These are phyloP conservation scores for Aspergillus chevalieri DNA, from an alignment of 2,329 filamentous ascomycete genomes.

Conservation along the genomic window DNA sequence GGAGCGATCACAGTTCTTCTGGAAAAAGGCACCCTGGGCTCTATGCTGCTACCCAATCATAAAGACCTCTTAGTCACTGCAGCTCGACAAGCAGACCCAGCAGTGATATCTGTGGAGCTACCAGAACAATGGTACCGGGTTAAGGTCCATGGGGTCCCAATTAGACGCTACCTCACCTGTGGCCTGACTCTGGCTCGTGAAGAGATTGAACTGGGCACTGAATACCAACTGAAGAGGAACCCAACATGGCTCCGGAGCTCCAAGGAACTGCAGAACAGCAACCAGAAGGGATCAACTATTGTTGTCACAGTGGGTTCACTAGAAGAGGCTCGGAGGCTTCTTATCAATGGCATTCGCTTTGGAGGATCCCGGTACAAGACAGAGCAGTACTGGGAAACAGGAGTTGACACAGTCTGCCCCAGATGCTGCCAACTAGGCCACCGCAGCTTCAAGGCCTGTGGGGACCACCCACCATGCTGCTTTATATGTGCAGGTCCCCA, in stretches of 20 bases:
- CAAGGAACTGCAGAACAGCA: neutral
- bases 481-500: no score
- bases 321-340: no score
- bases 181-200: neutral
- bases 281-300: no score
- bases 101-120: neutral
- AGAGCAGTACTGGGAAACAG: no score
- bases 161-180: neutral
- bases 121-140: neutral
- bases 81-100: neutral
- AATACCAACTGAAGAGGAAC: neutral
- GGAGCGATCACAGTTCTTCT: neutral
- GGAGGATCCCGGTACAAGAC: no score
- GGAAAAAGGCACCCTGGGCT: neutral
- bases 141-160: neutral
- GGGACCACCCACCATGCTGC: no score
- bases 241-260: neutral
- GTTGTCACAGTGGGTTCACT: no score
- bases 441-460: no score
- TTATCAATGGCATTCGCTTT: neutral
- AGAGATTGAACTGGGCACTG: neutral
- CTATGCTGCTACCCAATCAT: neutral
- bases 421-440: no score
- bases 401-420: no score
- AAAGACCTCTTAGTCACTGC: neutral